Evolutionary conservation across 2,329 filamentous ascomycete species (phyloP), one percentile per base, ranked within the genome.

Genomic region (Phyllosticta paracitricarpa): DNA sequence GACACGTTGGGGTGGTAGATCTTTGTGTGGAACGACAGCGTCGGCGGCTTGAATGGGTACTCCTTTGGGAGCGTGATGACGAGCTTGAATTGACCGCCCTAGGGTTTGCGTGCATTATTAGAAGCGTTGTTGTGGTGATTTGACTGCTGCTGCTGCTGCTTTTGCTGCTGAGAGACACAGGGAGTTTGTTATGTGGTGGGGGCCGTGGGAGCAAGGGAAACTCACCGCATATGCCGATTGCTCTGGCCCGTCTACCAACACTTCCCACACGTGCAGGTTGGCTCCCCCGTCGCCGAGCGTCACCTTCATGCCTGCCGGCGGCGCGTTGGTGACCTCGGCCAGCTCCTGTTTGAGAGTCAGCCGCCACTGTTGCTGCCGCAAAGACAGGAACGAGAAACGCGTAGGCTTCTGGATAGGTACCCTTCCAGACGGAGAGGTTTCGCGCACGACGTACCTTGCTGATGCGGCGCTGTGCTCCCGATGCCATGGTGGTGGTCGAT

Each of bases 1-100:
- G 88, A 91, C 63, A 97, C 84, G 77, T 97, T 97, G 54, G 92
- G 91, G 78, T 97, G 92, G 82, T 96, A 97, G 80, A 96, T 89
- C 77, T 92, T 93, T 58, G 91, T 96, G 66, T 80, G 78, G 82
- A 96, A 96, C 71, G 82, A 85, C 67, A 96, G 81, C 63, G 82
- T 79, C 17, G 91, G 91, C 24, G 91, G 85, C 76, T 94, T 94
- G 85, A 96, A 96, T 40, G 91, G 91, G 79, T 96, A 96, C 70
- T 91, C 87, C 67, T 79, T 77, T 14, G 91, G 91, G 10, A 97
- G 84, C 51, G 76, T 81, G 67, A 96, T 80, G 64, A 86, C 76
- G 64, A 97, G 77, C 66, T 84, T 83, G 82, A 91, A 97, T 66
- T 77, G 78, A 70, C 91, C 91, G 68, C 85, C 86, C 79, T 87